Conservation (phyloP, 306 rosid species). For the Casuarina glauca region DNA sequence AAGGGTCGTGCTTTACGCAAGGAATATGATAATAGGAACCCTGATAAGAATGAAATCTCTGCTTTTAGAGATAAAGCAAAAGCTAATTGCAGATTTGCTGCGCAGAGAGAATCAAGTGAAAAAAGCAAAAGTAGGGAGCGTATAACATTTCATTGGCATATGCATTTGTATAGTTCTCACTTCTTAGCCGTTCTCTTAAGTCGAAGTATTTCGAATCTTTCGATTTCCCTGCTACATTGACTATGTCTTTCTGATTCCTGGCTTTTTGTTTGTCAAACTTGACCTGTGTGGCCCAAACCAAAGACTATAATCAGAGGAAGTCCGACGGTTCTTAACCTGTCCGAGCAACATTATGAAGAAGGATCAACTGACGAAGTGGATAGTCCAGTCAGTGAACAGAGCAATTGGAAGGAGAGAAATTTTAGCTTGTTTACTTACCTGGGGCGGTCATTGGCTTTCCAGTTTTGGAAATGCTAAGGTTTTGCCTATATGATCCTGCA, state of each 20-base stretch:
- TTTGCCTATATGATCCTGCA: not conserved
- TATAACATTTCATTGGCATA: not conserved
- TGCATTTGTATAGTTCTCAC: conserved; percentile 10
- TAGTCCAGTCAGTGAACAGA: not conserved
- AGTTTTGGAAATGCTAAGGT: not conserved
- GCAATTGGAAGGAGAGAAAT: not conserved
- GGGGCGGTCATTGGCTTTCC: conserved; percentile 9
- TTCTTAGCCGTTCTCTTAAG: conserved; percentile 1
- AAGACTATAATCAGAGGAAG: not conserved
- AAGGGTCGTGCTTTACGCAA: conserved; percentile 4
- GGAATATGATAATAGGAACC: conserved; percentile 4
- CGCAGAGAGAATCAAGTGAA: conserved; percentile 24
- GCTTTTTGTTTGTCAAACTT: not conserved
- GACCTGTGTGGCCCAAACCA: not conserved
- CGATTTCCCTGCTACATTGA: not conserved
- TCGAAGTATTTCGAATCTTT: not conserved
- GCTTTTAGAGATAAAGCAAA: conserved; percentile 12
- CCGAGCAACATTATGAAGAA: not conserved
- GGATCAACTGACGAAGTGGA: conserved; percentile 15
- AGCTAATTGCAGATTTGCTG: conserved; percentile 8
- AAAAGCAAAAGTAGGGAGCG: conserved; percentile 20
- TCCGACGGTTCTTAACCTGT: not conserved
- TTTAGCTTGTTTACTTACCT: not conserved
- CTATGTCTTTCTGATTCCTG: not conserved
- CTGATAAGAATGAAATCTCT: conserved; percentile 12